These are phyloP conservation scores for Daedalea quercina DNA, from an alignment of 768 basidiomycete species.

Conservation along the genomic window DNA sequence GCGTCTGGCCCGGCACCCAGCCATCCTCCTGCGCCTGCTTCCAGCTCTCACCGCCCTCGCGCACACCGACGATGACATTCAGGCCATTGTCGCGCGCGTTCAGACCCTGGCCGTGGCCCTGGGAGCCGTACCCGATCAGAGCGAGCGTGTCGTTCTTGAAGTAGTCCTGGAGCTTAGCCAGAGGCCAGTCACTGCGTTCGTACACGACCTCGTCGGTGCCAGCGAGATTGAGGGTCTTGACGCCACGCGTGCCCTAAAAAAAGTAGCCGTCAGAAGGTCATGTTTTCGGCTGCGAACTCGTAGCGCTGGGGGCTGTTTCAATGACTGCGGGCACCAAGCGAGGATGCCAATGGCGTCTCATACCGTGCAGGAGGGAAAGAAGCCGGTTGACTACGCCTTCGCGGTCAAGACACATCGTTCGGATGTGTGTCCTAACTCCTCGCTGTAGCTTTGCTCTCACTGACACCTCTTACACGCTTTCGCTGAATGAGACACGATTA, in stretches of 20 bases:
- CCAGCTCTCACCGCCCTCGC: constrained; percentile 96
- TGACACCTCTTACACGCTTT: too few relatives aligned
- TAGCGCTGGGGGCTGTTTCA: too few relatives aligned
- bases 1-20: constrained; percentile 95
- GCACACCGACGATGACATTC: constrained; percentile 97
- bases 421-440: too few relatives aligned
- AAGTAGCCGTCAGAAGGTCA: constrained; percentile 4
- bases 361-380: too few relatives aligned
- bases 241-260: constrained; percentile 56
- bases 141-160: constrained; percentile 99
- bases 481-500: too few relatives aligned
- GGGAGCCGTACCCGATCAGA: constrained; percentile 97
- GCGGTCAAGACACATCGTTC: too few relatives aligned
- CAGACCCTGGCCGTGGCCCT: constrained; percentile 97
- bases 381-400: too few relatives aligned
- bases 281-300: neutral
- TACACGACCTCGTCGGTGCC: constrained; percentile 91
- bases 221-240: constrained; percentile 96
- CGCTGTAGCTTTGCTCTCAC: too few relatives aligned
- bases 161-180: constrained; percentile 97
- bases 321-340: too few relatives aligned
- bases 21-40: constrained; percentile 92
- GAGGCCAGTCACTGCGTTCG: constrained; percentile 96
- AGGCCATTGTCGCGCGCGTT: constrained; percentile 99
- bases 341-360: too few relatives aligned